phyloP scores from a whole-genome alignment of 2,329 filamentous ascomycete species.

The Pseudodiploospora longispora region DNA sequence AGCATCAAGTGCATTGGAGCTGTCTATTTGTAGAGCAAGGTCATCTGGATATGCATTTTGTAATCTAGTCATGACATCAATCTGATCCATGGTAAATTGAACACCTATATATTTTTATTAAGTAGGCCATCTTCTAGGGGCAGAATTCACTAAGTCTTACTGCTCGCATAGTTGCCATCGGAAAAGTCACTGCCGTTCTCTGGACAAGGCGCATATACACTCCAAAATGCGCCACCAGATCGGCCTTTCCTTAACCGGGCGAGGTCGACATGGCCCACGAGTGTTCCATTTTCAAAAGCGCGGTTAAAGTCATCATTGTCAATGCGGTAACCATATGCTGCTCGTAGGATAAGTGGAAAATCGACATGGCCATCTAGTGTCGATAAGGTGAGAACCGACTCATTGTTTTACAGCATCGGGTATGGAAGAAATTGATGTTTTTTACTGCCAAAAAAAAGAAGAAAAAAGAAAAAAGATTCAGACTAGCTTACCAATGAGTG shows the following conservation, averaged over 20 bases:
- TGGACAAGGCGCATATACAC: constrained; percentile 74
- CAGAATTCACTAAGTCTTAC: constrained; percentile 28
- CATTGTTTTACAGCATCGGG: not conserved
- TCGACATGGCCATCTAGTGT: constrained; percentile 79
- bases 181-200: constrained; percentile 64
- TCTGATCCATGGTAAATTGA: constrained; percentile 61
- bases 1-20: constrained; percentile 51
- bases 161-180: constrained; percentile 59
- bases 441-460: not conserved
- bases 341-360: constrained; percentile 65
- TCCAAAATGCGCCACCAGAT: constrained; percentile 89
- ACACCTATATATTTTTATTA: constrained; percentile 37
- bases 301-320: constrained; percentile 65
- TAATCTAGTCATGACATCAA: constrained; percentile 64
- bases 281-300: constrained; percentile 62
- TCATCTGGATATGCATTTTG: constrained; percentile 54
- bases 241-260: constrained; percentile 62
- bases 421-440: not conserved
- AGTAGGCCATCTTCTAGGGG: not conserved
- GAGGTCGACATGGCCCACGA: constrained; percentile 69
- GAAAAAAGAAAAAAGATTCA: not conserved
- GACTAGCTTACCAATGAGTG: constrained; percentile 38
- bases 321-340: constrained; percentile 65
- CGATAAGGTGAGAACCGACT: not conserved
- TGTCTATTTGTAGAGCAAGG: constrained; percentile 59